Evolutionary conservation across 1,284 basidiomycete genomes (phyloP).

Genomic region (Boletus semigastroideus): DNA sequence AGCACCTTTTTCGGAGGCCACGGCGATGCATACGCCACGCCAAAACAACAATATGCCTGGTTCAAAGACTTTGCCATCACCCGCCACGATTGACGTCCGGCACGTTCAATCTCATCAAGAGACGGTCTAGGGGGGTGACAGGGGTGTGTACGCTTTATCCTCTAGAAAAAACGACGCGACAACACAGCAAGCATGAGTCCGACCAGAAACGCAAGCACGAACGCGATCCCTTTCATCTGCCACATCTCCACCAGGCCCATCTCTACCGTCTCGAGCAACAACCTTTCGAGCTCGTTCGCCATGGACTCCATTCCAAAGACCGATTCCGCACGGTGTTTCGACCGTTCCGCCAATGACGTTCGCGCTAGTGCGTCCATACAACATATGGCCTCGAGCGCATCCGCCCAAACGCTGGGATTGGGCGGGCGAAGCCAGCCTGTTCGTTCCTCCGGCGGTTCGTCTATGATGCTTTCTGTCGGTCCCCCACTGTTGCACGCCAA

Average conservation of each 20-base stretch:
- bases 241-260: slow-evolving; percentile 44
- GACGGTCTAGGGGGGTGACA: background rate
- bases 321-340: slow-evolving; percentile 56
- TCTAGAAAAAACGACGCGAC: slow-evolving; percentile 11
- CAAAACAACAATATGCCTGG: slow-evolving; percentile 70
- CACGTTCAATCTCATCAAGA: background rate
- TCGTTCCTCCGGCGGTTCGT: slow-evolving; percentile 40
- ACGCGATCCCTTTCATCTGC: slow-evolving; percentile 21
- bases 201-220: slow-evolving; percentile 23
- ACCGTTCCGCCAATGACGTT: slow-evolving; percentile 49
- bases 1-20: slow-evolving; percentile 84
- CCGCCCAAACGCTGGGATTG: slow-evolving; percentile 64
- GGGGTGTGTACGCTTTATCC: background rate
- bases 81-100: slow-evolving; percentile 17
- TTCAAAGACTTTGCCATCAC: slow-evolving; percentile 64
- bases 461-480: slow-evolving; percentile 86
- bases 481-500: slow-evolving; percentile 90
- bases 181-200: slow-evolving; percentile 26
- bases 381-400: slow-evolving; percentile 64
- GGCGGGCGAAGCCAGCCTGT: slow-evolving; percentile 73
- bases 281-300: slow-evolving; percentile 62
- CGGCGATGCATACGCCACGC: slow-evolving; percentile 59
- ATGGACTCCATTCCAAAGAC: slow-evolving; percentile 66
- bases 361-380: slow-evolving; percentile 48
- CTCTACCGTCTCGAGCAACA: slow-evolving; percentile 50